Percentiles rank a stretch among this genome's conserved stretches.
phyloP scores from a whole-genome alignment of 805 yeast genomes.

The Naumovozyma baii region DNA sequence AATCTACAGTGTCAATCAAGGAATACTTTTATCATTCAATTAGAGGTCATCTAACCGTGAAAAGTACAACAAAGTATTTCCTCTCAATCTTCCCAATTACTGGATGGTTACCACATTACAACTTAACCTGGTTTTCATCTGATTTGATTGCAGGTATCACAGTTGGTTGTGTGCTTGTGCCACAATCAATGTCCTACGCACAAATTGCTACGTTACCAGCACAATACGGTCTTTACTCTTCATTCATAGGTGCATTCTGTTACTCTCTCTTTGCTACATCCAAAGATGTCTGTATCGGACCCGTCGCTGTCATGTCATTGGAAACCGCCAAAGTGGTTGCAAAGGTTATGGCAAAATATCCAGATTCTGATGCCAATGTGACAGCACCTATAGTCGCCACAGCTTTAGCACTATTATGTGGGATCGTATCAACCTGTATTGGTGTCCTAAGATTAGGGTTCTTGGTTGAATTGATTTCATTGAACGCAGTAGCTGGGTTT shows the following conservation, averaged over 20 bases:
- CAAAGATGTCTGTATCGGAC: slow-evolving; percentile 92
- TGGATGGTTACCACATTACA: slow-evolving; percentile 81
- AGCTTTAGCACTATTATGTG: slow-evolving; percentile 68
- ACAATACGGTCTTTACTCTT: slow-evolving; percentile 82
- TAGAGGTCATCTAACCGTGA: slow-evolving; percentile 23
- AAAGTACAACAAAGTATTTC: slow-evolving; percentile 38
- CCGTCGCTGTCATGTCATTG: slow-evolving; percentile 91
- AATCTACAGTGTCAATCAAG: slow-evolving; percentile 11
- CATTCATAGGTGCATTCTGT: slow-evolving; percentile 81
- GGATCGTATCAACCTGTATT: slow-evolving; percentile 71
- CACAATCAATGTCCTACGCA: slow-evolving; percentile 95
- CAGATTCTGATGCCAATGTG: slow-evolving; percentile 29
- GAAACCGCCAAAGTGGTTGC: slow-evolving; percentile 74
- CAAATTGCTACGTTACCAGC: slow-evolving; percentile 71
- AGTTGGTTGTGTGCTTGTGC: slow-evolving; percentile 86
- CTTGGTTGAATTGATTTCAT: slow-evolving; percentile 76
- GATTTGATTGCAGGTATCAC: slow-evolving; percentile 90
- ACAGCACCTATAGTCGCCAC: slow-evolving; percentile 72
- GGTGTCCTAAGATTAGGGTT: slow-evolving; percentile 82
- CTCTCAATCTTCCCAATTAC: slow-evolving; percentile 67
- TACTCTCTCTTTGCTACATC: slow-evolving; percentile 91
- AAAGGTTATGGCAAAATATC: slow-evolving; percentile 45
- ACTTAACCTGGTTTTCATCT: slow-evolving; percentile 64
- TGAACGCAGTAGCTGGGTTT: slow-evolving; percentile 89
- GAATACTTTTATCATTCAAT: slow-evolving; percentile 19